Conservation (phyloP, 495 filamentous ascomycete genomes). For the Aspergillus ellipticus region DNA sequence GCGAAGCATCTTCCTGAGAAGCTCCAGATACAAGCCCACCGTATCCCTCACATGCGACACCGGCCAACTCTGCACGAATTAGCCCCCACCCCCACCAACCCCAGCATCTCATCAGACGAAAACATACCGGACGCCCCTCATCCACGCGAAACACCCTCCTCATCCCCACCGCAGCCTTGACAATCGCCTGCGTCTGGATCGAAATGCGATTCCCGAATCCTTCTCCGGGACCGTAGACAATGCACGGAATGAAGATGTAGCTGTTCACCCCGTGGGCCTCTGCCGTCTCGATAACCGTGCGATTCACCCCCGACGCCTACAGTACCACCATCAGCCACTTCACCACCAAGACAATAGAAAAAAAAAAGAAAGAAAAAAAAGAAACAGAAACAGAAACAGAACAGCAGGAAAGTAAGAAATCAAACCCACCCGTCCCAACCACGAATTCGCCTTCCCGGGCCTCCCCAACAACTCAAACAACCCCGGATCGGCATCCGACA, state of each 20-base stretch:
- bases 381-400: too few relatives aligned
- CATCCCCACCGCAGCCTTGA: constrained; percentile 35
- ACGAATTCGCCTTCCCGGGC: constrained; percentile 7
- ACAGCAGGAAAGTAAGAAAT: too few relatives aligned
- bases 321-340: too few relatives aligned
- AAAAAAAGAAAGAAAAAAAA: too few relatives aligned
- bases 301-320: constrained; percentile 34
- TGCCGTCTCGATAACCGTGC: constrained; percentile 33
- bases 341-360: too few relatives aligned
- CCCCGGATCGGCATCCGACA: constrained; percentile 39
- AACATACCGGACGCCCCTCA: constrained; percentile 25
- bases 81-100: too few relatives aligned
- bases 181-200: constrained; percentile 46
- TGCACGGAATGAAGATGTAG: constrained; percentile 47
- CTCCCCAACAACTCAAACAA: constrained; percentile 41
- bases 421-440: neutral
- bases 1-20: constrained; percentile 39
- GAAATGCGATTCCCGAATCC: constrained; percentile 49
- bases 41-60: constrained; percentile 47
- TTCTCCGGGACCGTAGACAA: constrained; percentile 44
- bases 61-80: constrained; percentile 39
- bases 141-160: constrained; percentile 38
- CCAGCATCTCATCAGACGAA: too few relatives aligned
- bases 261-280: constrained; percentile 35
- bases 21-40: constrained; percentile 36